phyloP scores from a whole-genome alignment of 305 asterid species.

The Fraxinus greggii region DNA sequence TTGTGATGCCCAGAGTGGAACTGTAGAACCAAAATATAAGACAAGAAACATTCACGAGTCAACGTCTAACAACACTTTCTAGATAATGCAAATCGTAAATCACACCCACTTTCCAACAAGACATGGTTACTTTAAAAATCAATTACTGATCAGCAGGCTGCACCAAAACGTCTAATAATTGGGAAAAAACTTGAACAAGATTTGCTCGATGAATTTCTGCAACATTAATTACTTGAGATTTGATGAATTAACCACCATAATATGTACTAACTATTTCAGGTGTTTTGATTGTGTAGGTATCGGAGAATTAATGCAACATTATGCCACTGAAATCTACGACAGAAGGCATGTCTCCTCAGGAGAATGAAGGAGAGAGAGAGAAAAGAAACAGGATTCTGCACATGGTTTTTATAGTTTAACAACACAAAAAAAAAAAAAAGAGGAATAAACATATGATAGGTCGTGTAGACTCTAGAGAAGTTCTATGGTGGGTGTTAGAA shows the following conservation, averaged over 20 bases:
- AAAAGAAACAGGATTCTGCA: not conserved
- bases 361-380: not conserved
- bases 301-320: not conserved
- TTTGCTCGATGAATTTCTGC: not conserved
- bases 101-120: constrained; percentile 7
- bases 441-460: not conserved
- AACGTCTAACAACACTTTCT: not conserved
- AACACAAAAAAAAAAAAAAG: not conserved
- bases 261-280: not conserved
- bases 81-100: not conserved
- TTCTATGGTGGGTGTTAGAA: not conserved
- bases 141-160: not conserved
- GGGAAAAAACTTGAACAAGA: not conserved
- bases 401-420: not conserved
- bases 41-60: not conserved
- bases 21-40: constrained; percentile 2
- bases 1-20: constrained; percentile 10
- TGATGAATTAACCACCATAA: not conserved
- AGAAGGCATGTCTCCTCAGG: not conserved
- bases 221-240: not conserved
- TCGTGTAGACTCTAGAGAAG: not conserved
- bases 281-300: not conserved
- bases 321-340: not conserved
- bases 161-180: not conserved
- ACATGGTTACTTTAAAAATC: not conserved